Base-by-base conservation (phyloP, 129 eudicot species). In the Chrysanthemum seticuspe region DNA sequence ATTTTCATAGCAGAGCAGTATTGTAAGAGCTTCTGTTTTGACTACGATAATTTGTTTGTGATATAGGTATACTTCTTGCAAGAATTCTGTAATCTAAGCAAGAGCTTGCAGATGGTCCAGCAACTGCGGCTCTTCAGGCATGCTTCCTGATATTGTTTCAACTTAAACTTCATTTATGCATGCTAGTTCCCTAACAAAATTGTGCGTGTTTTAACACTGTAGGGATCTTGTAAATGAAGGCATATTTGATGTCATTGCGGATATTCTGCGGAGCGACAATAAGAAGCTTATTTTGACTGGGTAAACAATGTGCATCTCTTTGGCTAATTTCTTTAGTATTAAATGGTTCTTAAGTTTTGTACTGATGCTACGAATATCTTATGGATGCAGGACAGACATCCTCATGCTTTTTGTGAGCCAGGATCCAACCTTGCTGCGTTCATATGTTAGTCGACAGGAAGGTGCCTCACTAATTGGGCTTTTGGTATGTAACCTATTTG, bases 311-410 rank as follows among this genome's bases (percentile, higher is more conserved):
- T 74, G 62, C 63, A 66, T 67, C 72, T 73, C 45, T 68, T 56
- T 15, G 21, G 3, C 14, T 45, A 40, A 50, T 63, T 25, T 12
- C 14, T 47, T 49, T 52, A 8, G 5, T 23, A 60, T 72, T 62
- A 57, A 11, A 2, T 2, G 50, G 16, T 18, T 29, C 55, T 5
- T 53, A 56, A 66, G 18, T 15, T 36, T 71, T 21, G 49, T 71
- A 65, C 70, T 72, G 23, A 73, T 73, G 58, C 36, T 74, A 66
- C 14, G 45, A 74, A 62, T 60, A 61, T 72, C 36, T 82, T 27
- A 84, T 85, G 95, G 84, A 70, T 90, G 92, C 97, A 93, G 98
- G 93, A 86, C 91, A 87, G 98, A 93, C 91, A 93, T 93, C 81
- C 95, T 93, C 75, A 81, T 90, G 78, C 89, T 87, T 74, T 84